Base-by-base conservation (phyloP, 1,284 basidiomycete genomes). In the Rhodotorula mucilaginosa region DNA sequence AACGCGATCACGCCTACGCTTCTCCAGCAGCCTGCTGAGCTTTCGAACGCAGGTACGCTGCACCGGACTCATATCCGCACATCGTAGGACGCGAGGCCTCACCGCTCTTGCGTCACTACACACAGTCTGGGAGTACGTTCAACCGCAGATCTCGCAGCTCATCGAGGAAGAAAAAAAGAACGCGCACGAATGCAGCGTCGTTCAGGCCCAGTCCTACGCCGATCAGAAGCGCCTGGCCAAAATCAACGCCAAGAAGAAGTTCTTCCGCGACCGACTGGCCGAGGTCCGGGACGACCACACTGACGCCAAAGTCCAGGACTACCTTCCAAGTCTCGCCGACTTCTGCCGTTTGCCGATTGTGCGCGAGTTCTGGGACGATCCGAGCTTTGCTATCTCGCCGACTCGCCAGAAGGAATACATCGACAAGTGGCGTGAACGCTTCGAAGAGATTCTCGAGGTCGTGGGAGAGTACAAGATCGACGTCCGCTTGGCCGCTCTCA, bases 281-380 rank as follows among this genome's bases (percentile, higher is more conserved):
- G 60, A 68, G 48, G 21, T 61, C 10, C 5, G 21, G 13, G 10
- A 18, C 26, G 21, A 16, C 12, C 16, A 47, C 51, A 46, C 58
- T 21, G 47, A 16, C 5, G 54, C 15, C 26, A 6, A n/a, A 6
- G 54, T 26, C 13, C 54, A 48, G 18, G 15, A n/a, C 12, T 47
- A 46, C 16, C 19, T 67, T 21, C 70, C 70, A 0, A 48, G 12
- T 19, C 59, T 54, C n/a, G 56, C 3, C 48, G 59, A 54, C 56
- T 68, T 65, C 34, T 39, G 61, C 44, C 19, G 29, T 1, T 34
- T 71, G 5, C 62, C 66, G 31, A 60, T 52, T 19, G 66, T 71
- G 48, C 34, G 47, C 47, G 34, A 46, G 18, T 34, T 67, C 21
- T 71, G 47, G 56, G 47, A n/a, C 39, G 46, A 51, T 49, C 13